phyloP scores from a whole-genome alignment of 768 basidiomycete genomes.

The Russula sp. region DNA sequence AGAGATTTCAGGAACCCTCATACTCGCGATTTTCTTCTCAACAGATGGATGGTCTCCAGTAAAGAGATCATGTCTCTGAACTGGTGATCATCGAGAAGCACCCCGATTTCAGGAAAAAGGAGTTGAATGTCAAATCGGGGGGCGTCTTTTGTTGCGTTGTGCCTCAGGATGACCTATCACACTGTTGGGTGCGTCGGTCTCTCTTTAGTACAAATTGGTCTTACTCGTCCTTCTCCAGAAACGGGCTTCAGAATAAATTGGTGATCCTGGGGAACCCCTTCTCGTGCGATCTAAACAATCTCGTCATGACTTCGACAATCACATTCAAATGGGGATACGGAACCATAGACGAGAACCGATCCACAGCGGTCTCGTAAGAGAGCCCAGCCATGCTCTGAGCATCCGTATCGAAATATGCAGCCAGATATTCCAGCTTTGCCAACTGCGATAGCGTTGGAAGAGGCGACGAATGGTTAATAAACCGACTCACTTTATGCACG shows the following conservation, averaged over 20 bases:
- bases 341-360: constrained; percentile 71
- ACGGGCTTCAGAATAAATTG: constrained; percentile 96
- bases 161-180: constrained; percentile 70
- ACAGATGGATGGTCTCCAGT: constrained; percentile 95
- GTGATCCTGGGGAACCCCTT: constrained; percentile 47
- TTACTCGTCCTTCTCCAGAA: constrained; percentile 84
- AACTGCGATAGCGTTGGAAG: constrained; percentile 41
- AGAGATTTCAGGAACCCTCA: constrained; percentile 10
- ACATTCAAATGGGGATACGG: not conserved
- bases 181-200: not conserved
- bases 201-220: constrained; percentile 23
- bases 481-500: constrained; percentile 72
- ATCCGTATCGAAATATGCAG: constrained; percentile 95
- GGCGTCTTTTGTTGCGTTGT: constrained; percentile 59
- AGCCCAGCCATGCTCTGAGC: constrained; percentile 68
- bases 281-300: constrained; percentile 42
- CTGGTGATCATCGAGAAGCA: constrained; percentile 87
- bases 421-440: constrained; percentile 77
- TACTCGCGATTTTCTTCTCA: constrained; percentile 77
- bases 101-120: constrained; percentile 87
- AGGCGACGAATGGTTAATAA: not conserved
- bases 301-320: not conserved
- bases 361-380: constrained; percentile 54
- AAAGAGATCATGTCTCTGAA: constrained; percentile 91
- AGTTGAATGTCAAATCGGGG: constrained; percentile 86